Evolutionary conservation across 306 rosid species (phyloP), one percentile per base, ranked within the genome.

Genomic region (Cucurbita maxima): DNA sequence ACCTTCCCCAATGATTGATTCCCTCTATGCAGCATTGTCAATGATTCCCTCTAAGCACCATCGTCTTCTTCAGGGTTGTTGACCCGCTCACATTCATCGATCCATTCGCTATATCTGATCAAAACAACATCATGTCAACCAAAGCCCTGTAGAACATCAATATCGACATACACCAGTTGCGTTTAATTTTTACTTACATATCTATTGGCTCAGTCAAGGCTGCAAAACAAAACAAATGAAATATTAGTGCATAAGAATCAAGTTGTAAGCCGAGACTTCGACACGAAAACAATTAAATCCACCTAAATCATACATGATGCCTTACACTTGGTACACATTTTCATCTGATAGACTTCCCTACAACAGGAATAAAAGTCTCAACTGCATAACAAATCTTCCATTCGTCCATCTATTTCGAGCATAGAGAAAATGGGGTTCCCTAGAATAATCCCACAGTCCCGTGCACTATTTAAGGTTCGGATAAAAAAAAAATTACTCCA

Each of bases 71-170:
- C 97, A 74, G 69, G 77, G 75, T 53, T 82, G 89, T 92, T 92
- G 73, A 89, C 97, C 77, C 87, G 85, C 76, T 89, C 97, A 5
- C 97, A 92, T 88, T 92, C 97, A 52, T 92, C 97, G 64, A 92
- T 92, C 97, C 97, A 92, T 82, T 92, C 97, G 0, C 94, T 92
- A 76, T 92, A 92, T 89, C 97, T 92, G 88, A 71, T 81, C n/a
- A 50, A 37, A 13, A 77, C 13, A 37, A 63, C 15, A 15, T 37
- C 20, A 41, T 2, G 56, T 25, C 45, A 72, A 73, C 36, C 5
- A 19, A 70, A 14, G 37, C 22, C 73, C 62, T 37, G 19, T 51
- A 44, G 36, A 11, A 36, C 45, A 55, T 8, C 51, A 61, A 60
- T 16, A 16, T 60, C 22, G 5, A 10, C 18, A 22, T 44, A 41